Base-by-base conservation (phyloP, 2,329 filamentous ascomycete genomes). In the Cordyceps fumosorosea region DNA sequence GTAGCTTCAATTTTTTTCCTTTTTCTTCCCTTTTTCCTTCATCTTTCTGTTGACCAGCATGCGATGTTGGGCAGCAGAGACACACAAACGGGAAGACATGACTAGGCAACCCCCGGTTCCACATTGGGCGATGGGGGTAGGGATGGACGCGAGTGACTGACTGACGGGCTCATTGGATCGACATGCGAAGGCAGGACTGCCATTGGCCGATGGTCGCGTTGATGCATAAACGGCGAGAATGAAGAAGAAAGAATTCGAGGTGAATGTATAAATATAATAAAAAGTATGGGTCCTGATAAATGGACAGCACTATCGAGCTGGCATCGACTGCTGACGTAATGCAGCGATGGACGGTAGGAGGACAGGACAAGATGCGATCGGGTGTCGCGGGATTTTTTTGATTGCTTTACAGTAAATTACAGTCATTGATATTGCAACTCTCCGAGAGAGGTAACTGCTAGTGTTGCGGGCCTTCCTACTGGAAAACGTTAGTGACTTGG, bases 11-110 rank as follows among this genome's bases (percentile, higher is more conserved):
- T 44, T 20, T 44, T 44, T 18, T 20, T 44, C 34, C 42, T 44
- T 20, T 44, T 44, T 18, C 16, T 44, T 16, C n/a, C 16, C 29
- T 29, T 6, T 29, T 37, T 53, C n/a, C 29, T 40, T 53, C n/a
- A 29, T 10, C 12, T 24, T n/a, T 22, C 20, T 16, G 52, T 32
- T 54, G 52, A 34, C 40, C 5, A 20, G 20, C 26, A 16, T 32
- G 18, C 6, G 29, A 57, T 57, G 55, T 57, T 57, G 55, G 55
- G 55, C 55, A 57, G 44, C 55, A 48, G 55, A 48, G 44, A 50
- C 16, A 54, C n/a, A 55, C 37, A 11, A 20, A 18, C 32, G 5
- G 10, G 40, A 55, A 14, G 12, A 26, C 14, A 24, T 48, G 22
- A 48, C 45, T 24, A 14, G 18, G 40, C 40, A n/a, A n/a, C 16